Percentiles rank a stretch among this genome's conserved stretches.
These are phyloP conservation scores for Epichloe bromicola DNA, from an alignment of 2,329 filamentous ascomycete genomes.

Conservation along the genomic window DNA sequence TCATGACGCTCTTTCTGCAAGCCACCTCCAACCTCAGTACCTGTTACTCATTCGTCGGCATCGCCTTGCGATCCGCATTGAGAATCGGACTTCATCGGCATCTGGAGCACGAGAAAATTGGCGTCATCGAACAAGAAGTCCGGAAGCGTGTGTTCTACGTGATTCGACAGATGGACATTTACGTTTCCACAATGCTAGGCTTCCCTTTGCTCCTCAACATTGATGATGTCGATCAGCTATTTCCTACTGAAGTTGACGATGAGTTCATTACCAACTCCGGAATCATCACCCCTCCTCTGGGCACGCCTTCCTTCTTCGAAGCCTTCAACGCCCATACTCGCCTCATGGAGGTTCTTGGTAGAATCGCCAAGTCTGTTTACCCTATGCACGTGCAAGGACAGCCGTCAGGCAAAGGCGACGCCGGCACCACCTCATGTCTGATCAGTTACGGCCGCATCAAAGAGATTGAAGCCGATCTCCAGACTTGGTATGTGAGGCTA, in stretches of 20 bases:
- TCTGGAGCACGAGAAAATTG: slow-evolving; percentile 48
- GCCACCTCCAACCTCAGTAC: slow-evolving; percentile 65
- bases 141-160: slow-evolving; percentile 55
- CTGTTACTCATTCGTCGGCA: slow-evolving; percentile 70
- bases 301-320: slow-evolving; percentile 45
- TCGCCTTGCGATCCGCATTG: slow-evolving; percentile 62
- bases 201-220: slow-evolving; percentile 50
- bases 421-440: slow-evolving; percentile 39
- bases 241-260: slow-evolving; percentile 53
- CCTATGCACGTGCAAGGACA: slow-evolving; percentile 45
- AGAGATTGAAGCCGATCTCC: slow-evolving; percentile 50
- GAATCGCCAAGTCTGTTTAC: slow-evolving; percentile 53
- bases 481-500: slow-evolving; percentile 51
- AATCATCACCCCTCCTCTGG: slow-evolving; percentile 41
- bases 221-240: slow-evolving; percentile 55
- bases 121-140: slow-evolving; percentile 49
- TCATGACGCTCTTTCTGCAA: slow-evolving; percentile 72
- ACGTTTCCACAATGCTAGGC: slow-evolving; percentile 53
- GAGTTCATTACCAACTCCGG: slow-evolving; percentile 49
- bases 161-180: slow-evolving; percentile 57
- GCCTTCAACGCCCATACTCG: slow-evolving; percentile 54
- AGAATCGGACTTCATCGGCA: slow-evolving; percentile 68
- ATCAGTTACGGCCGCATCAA: slow-evolving; percentile 52
- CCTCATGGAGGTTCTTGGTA: slow-evolving; percentile 50
- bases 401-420: slow-evolving; percentile 28